phyloP scores from a whole-genome alignment of 768 basidiomycete species.

The Filobasidium floriforme region DNA sequence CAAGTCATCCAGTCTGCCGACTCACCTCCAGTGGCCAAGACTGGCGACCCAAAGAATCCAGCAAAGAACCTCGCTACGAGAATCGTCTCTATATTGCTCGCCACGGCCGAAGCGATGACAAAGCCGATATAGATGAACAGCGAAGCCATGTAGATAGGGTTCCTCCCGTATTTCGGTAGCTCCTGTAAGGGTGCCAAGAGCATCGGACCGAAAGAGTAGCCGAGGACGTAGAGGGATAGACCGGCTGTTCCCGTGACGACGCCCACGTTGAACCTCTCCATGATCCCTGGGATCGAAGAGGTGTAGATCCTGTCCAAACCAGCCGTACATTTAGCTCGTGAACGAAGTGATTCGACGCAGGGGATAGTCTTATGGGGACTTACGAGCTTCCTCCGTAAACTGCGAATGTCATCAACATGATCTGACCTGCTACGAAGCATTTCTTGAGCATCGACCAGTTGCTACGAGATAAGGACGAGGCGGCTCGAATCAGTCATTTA shows the following conservation, averaged over 20 bases:
- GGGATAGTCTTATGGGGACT: not conserved
- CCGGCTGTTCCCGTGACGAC: constrained; percentile 27
- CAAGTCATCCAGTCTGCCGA: too few species aligned
- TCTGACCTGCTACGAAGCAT: constrained; percentile 25
- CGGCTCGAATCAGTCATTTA: not conserved
- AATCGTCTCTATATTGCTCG: constrained; percentile 29
- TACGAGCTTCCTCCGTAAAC: constrained; percentile 29
- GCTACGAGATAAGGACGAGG: not conserved
- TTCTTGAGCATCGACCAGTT: constrained; percentile 28
- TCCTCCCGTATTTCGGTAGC: constrained; percentile 30
- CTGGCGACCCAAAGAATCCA: constrained; percentile 33
- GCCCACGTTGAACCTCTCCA: constrained; percentile 30
- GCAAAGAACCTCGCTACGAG: constrained; percentile 27
- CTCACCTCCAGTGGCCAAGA: constrained; percentile 28
- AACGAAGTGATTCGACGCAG: too few species aligned
- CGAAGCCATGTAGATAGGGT: constrained; percentile 28
- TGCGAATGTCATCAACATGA: constrained; percentile 31
- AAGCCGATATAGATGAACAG: constrained; percentile 27
- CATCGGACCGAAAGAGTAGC: constrained; percentile 23
- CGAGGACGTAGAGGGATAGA: constrained; percentile 30
- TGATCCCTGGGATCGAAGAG: constrained; percentile 26
- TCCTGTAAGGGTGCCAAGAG: constrained; percentile 33
- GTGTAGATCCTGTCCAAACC: constrained; percentile 22
- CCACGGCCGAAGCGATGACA: constrained; percentile 15
- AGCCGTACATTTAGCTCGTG: too few species aligned